These are phyloP conservation scores for Pseudocercospora vitis DNA, from an alignment of 2,329 filamentous ascomycete species.

Conservation along the genomic window DNA sequence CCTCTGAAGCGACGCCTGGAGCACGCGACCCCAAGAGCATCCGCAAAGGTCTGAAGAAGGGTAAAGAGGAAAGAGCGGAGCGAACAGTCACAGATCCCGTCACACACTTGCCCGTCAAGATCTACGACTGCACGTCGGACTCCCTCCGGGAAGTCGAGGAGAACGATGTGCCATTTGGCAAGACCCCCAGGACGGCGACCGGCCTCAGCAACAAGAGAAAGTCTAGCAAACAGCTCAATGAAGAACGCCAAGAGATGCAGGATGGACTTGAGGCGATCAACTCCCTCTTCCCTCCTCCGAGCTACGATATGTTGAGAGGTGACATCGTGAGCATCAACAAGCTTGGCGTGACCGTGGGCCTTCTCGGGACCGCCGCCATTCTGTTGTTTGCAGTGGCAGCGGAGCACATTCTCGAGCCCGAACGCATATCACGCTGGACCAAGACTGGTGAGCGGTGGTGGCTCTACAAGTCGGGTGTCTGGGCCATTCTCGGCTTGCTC, in stretches of 20 bases:
- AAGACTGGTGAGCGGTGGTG: slow-evolving; percentile 12
- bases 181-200: slow-evolving; percentile 45
- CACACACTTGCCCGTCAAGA: slow-evolving; percentile 67
- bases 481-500: slow-evolving; percentile 24
- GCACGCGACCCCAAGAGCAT: slow-evolving; percentile 47
- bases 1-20: slow-evolving; percentile 44
- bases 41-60: slow-evolving; percentile 53
- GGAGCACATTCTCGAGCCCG: slow-evolving; percentile 24
- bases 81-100: slow-evolving; percentile 70
- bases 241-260: slow-evolving; percentile 46
- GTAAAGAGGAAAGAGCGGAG: slow-evolving; percentile 49
- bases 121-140: slow-evolving; percentile 67
- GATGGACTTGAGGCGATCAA: slow-evolving; percentile 49
- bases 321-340: slow-evolving; percentile 50
- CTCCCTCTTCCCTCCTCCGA: slow-evolving; percentile 56
- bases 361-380: slow-evolving; percentile 37
- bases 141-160: slow-evolving; percentile 55
- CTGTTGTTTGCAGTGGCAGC: slow-evolving; percentile 35
- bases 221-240: slow-evolving; percentile 43
- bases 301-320: slow-evolving; percentile 47
- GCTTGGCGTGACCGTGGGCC: slow-evolving; percentile 44
- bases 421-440: slow-evolving; percentile 14
- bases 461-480: slow-evolving; percentile 21
- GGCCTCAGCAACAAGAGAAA: slow-evolving; percentile 49
- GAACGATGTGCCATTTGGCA: slow-evolving; percentile 47